These are phyloP conservation scores for Pseudocercospora crystallina DNA, from an alignment of 2,329 filamentous ascomycete genomes.

Conservation along the genomic window DNA sequence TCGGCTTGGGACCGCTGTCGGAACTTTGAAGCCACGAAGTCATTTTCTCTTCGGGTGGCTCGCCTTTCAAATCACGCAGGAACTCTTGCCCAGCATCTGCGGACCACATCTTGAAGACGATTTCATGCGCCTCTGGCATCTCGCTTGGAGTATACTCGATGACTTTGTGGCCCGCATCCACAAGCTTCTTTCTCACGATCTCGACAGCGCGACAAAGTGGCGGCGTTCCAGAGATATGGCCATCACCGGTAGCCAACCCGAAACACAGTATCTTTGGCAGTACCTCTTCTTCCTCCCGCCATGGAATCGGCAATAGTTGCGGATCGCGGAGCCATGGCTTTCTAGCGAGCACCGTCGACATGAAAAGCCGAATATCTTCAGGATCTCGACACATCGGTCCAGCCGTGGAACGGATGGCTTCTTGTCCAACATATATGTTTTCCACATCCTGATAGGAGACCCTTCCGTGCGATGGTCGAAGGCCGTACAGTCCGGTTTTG, in stretches of 20 bases:
- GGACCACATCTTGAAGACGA: slow-evolving; percentile 15
- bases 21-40: slow-evolving; percentile 12
- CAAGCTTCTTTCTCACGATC: slow-evolving; percentile 9
- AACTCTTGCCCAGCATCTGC: slow-evolving; percentile 21
- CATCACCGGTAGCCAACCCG: slow-evolving; percentile 12
- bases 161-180: slow-evolving; percentile 14
- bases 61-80: slow-evolving; percentile 15
- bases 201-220: slow-evolving; percentile 12
- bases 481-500: slow-evolving; percentile 51
- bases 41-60: slow-evolving; percentile 10
- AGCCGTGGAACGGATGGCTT: slow-evolving; percentile 11
- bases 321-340: slow-evolving; percentile 17
- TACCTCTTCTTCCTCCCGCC: slow-evolving; percentile 9
- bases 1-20: slow-evolving; percentile 11
- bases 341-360: slow-evolving; percentile 3
- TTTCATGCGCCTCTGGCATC: slow-evolving; percentile 9
- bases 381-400: slow-evolving; percentile 14
- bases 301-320: slow-evolving; percentile 11
- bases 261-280: slow-evolving; percentile 15
- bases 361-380: slow-evolving; percentile 16
- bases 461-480: slow-evolving; percentile 41
- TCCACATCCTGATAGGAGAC: slow-evolving; percentile 38
- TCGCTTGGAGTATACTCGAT: slow-evolving; percentile 17
- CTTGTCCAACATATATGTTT: slow-evolving; percentile 49
- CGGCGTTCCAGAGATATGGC: slow-evolving; percentile 7